Base-by-base conservation (phyloP, 345 rosid species). In the Anacardium occidentale region DNA sequence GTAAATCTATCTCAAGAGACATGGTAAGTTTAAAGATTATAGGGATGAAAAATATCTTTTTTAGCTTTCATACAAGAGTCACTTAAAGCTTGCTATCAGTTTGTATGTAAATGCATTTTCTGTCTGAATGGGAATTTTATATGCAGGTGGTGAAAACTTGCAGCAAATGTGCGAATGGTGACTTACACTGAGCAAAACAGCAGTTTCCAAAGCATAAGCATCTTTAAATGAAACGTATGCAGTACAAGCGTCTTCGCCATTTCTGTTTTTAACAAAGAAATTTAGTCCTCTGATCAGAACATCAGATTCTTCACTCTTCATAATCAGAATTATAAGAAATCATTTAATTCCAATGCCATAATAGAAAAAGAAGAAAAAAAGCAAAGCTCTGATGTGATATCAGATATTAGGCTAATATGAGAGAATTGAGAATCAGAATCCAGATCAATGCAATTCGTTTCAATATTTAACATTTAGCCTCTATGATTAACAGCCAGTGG, bases 181-280 rank as follows among this genome's bases (percentile, higher is more conserved):
- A 77, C 94, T 89, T 83, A 90, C 98, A 79, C 81, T 90, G 79
- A 94, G 97, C 77, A 91, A 86, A 65, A 94, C 69, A 7, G 97
- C 98, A 71, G 97, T 94, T 74, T 88, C 89, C 60, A 94, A 71
- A 69, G 91, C 89, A 79, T 88, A 90, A 26, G 87, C 85, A 78
- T 89, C 89, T 79, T 73, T 80, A 70, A 91, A 91, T 64, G 96
- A 90, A 76, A 91, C 95, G 74, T 89, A 87, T 24, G 98, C 97
- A 18, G 97, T 79, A 53, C 86, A 77, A 10, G 90, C 85, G 80
- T 84, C 72, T 32, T 84, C 94, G 40, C 87, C 83, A 13, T 80
- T 85, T 48, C 98, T 94, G 89, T 65, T 63, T 65, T 67, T 40
- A 48, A 51, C 32, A 57, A 59, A 24, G 55, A 54, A 77, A 70